Evolutionary conservation across 495 filamentous ascomycete genomes (phyloP).

Genomic region (Cryomyces minteri): DNA sequence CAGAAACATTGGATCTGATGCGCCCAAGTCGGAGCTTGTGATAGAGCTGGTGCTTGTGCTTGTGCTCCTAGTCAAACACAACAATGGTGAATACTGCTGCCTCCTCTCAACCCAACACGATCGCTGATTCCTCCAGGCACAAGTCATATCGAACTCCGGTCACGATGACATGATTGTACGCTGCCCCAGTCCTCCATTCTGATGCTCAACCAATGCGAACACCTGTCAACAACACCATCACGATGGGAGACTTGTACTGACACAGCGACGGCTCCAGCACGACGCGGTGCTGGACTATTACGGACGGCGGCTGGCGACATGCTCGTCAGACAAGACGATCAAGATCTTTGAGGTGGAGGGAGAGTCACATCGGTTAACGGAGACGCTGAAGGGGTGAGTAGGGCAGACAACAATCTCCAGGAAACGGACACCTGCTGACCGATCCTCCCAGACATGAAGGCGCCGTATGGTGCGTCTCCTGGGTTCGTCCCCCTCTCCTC

Average conservation of each 20-base stretch:
- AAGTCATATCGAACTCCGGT: constrained; percentile 76
- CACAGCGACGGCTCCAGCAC: constrained; percentile 37
- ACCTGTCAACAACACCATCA: not conserved
- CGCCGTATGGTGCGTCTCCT: constrained; percentile 42
- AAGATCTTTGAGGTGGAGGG: constrained; percentile 99
- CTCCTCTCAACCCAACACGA: too few relatives aligned
- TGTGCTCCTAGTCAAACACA: too few relatives aligned
- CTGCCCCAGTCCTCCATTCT: constrained; percentile 11
- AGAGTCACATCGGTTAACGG: constrained; percentile 72
- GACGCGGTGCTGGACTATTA: constrained; percentile 98
- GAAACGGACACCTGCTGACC: too few relatives aligned
- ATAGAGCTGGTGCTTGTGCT: too few relatives aligned
- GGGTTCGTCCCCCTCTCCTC: constrained; percentile 32
- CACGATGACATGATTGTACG: constrained; percentile 99
- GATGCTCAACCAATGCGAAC: not conserved
- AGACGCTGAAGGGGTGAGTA: constrained; percentile 83
- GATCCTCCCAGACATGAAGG: constrained; percentile 1
- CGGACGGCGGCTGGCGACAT: constrained; percentile 87
- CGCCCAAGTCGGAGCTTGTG: too few relatives aligned
- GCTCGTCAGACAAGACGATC: constrained; percentile 94
- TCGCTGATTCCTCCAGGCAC: constrained; percentile 31
- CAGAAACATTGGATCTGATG: too few relatives aligned
- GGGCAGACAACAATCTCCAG: too few relatives aligned
- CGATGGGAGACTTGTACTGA: not conserved
- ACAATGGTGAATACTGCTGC: too few relatives aligned